Evolutionary conservation across 768 basidiomycete genomes (phyloP), one percentile per base, ranked within the genome.

Genomic region (Fibroporia radiculosa): DNA sequence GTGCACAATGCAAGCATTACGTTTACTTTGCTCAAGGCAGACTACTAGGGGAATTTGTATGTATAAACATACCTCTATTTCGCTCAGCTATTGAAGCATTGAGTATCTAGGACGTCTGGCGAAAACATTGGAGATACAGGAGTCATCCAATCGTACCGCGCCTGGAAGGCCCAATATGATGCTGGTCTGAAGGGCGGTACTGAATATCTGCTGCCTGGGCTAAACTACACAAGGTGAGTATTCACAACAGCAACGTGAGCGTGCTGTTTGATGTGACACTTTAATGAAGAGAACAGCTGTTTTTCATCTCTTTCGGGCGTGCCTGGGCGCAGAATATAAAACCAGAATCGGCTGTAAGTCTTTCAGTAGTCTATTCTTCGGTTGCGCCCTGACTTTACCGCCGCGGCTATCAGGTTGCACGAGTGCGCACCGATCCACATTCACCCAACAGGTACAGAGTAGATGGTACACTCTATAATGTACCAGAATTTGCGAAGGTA

Each of bases 101-200:
- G n/a, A 34, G 5, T 18, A 24, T 35, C 26, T 40, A 89, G 88
- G 42, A 96, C 92, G 1, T 87, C 87, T 10, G 90, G 90, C 5
- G 92, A 95, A 63, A 92, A 92, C 58, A 90, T 93, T 45, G 92
- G 88, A 6, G 92, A 95, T 58, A 76, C 75, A 0, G 88, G 88
- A 10, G 65, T 92, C 16, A 80, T 92, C 34, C 89, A 91, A 62
- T 81, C 93, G 0, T 95, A 80, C 62, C 75, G 85, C 10, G 96
- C 96, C 14, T 99, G 96, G 96, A 82, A 88, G 61, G 71, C 72
- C 13, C 85, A 90, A 48, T 84, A 72, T 56, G 62, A 76, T 38
- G 63, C 67, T n/a, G 81, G 83, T 1, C 65, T 72, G 42, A 60
- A 72, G 38, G 71, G 65, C 7, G 81, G 79, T 0, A 70, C 71